A percentile compares a stretch with the other conserved stretches of the same genome.
These are phyloP conservation scores for Globisporangium emineosum DNA, from an alignment of 352 stramenopile genomes.

Conservation along the genomic window DNA sequence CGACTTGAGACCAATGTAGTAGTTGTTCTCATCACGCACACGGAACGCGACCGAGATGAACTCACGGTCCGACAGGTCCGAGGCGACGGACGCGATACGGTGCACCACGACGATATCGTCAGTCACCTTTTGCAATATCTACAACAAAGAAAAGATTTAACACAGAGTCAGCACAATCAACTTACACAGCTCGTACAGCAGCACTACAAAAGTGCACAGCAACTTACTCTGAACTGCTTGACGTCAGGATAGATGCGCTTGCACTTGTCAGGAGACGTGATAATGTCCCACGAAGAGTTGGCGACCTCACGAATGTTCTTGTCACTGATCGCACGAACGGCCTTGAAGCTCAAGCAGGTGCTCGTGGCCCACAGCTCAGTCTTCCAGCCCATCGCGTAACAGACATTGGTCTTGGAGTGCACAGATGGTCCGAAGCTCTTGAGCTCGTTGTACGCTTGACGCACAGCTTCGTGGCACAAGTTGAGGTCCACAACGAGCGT, in stretches of 20 bases:
- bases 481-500: conserved; percentile 77
- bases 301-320: conserved; percentile 74
- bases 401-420: conserved; percentile 84
- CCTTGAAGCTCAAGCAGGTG: conserved; percentile 76
- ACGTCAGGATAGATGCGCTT: conserved; percentile 84
- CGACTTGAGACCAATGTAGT: conserved; percentile 76
- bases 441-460: conserved; percentile 76
- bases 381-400: conserved; percentile 84
- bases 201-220: background rate
- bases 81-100: conserved; percentile 70
- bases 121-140: conserved; percentile 81
- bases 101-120: conserved; percentile 82
- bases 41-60: conserved; percentile 80
- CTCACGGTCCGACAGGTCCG: conserved; percentile 69
- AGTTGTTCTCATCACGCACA: conserved; percentile 70
- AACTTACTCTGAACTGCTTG: conserved; percentile 72
- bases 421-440: conserved; percentile 71
- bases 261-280: conserved; percentile 78
- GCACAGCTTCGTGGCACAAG: conserved; percentile 74
- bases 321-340: conserved; percentile 54
- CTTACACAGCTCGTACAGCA: background rate
- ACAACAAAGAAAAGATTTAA: background rate
- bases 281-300: conserved; percentile 78
- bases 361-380: conserved; percentile 76
- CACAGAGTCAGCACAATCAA: conserved; percentile 1